These are phyloP conservation scores for Nakazawaea ernobii DNA, from an alignment of 805 yeast species.

Conservation along the genomic window DNA sequence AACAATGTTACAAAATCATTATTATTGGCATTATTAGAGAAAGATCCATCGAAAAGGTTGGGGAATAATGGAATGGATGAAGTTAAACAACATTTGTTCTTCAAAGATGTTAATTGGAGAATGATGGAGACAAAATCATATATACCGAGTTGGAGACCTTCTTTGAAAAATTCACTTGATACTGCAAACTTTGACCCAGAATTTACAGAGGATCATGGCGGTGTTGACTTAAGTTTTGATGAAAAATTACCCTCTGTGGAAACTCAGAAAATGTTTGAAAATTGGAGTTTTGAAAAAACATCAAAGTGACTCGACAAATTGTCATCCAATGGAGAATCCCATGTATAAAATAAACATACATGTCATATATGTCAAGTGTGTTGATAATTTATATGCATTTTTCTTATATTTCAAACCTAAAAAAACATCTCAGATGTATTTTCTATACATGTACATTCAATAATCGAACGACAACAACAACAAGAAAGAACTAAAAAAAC, in stretches of 20 bases:
- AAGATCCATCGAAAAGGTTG: constrained; percentile 78
- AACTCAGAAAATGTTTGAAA: neutral
- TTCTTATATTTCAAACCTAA: too few relatives aligned
- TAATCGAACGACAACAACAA: too few relatives aligned
- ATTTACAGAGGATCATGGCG: neutral
- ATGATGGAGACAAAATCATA: constrained; percentile 79
- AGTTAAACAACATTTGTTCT: constrained; percentile 78
- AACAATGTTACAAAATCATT: constrained; percentile 82
- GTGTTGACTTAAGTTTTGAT: neutral
- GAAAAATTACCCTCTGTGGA: too few relatives aligned
- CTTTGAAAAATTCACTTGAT: constrained; percentile 76
- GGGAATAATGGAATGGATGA: constrained; percentile 80
- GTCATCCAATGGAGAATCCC: too few relatives aligned
- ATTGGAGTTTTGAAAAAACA: neutral
- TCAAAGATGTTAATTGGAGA: constrained; percentile 84
- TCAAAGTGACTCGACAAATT: neutral
- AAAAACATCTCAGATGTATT: too few relatives aligned
- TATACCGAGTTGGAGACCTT: constrained; percentile 92
- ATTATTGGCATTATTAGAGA: constrained; percentile 62
- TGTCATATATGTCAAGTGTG: too few relatives aligned
- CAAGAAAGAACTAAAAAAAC: neutral
- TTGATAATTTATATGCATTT: too few relatives aligned
- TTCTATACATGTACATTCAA: too few relatives aligned
- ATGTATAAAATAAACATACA: too few relatives aligned
- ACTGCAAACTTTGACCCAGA: constrained; percentile 82